phyloP scores from a whole-genome alignment of 202 grass and related monocot species.

The Digitaria exilis region DNA sequence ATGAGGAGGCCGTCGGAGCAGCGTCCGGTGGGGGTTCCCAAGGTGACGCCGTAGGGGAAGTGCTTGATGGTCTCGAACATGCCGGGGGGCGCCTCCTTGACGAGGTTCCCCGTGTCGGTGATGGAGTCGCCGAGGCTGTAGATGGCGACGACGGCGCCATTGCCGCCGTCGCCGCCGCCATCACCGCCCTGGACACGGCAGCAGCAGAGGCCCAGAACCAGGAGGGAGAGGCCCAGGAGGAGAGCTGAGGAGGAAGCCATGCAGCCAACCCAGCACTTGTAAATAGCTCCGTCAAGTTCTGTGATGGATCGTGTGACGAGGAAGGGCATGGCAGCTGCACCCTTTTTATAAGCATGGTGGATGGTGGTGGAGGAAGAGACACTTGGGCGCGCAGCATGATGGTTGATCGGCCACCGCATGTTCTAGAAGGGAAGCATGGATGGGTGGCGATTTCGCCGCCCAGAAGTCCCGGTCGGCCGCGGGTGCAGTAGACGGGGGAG shows the following conservation, averaged over 20 bases:
- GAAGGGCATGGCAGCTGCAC: neutral
- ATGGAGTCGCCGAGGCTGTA: constrained; percentile 74
- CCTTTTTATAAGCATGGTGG: constrained; percentile 16
- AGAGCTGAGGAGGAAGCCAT: constrained; percentile 44
- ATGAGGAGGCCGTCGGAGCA: constrained; percentile 70
- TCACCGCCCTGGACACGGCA: neutral
- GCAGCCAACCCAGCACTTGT: neutral
- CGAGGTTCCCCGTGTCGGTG: constrained; percentile 61
- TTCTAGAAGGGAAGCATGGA: constrained; percentile 11
- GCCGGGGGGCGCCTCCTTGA: constrained; percentile 46
- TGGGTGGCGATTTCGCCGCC: constrained; percentile 24
- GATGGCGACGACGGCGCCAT: constrained; percentile 32
- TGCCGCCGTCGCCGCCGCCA: neutral
- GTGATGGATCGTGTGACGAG: neutral
- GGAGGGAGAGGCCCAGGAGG: neutral
- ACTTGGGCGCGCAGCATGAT: neutral
- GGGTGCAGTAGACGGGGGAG: neutral
- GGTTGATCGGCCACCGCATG: neutral
- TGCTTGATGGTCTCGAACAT: constrained; percentile 57
- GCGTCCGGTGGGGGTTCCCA: constrained; percentile 45
- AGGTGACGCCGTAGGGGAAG: constrained; percentile 56
- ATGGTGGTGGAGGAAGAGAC: neutral
- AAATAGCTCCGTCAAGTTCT: neutral
- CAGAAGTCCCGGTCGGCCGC: constrained; percentile 32
- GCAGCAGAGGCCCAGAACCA: neutral